These are phyloP conservation scores for Groenewaldozyma sp. DNA, from an alignment of 1,139 yeast species.

Conservation along the genomic window DNA sequence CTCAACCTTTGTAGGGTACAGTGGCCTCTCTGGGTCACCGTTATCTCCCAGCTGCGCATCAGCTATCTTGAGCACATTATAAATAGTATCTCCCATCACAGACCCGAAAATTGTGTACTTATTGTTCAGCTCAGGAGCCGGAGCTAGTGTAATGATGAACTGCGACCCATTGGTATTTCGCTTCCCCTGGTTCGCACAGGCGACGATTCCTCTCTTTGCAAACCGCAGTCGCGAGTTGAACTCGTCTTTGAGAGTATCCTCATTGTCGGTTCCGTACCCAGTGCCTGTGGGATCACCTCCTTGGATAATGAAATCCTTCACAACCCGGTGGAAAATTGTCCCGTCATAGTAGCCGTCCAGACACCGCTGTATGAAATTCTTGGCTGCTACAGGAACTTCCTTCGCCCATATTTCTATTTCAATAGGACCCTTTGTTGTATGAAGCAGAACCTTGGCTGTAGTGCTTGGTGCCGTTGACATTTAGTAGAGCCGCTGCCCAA, in stretches of 20 bases:
- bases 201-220: slow-evolving; percentile 48
- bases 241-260: slow-evolving; percentile 37
- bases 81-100: slow-evolving; percentile 50
- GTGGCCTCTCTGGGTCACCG: slow-evolving; percentile 32
- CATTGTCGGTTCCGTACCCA: slow-evolving; percentile 27
- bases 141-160: slow-evolving; percentile 47
- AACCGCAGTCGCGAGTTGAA: slow-evolving; percentile 47
- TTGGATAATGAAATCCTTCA: slow-evolving; percentile 36
- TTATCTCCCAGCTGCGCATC: slow-evolving; percentile 40
- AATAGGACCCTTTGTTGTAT: slow-evolving; percentile 53
- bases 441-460: slow-evolving; percentile 47
- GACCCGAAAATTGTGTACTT: slow-evolving; percentile 54
- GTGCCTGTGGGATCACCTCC: slow-evolving; percentile 32
- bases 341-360: slow-evolving; percentile 37
- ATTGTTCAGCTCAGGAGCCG: slow-evolving; percentile 36
- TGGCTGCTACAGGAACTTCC: slow-evolving; percentile 48
- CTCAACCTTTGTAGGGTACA: slow-evolving; percentile 43
- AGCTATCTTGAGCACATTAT: slow-evolving; percentile 44
- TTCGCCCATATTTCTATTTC: slow-evolving; percentile 63
- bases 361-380: slow-evolving; percentile 43
- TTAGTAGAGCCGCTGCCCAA: too few species aligned
- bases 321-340: slow-evolving; percentile 35
- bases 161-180: slow-evolving; percentile 34
- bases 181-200: slow-evolving; percentile 35
- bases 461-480: slow-evolving; percentile 44